Evolutionary conservation across 2,329 filamentous ascomycete genomes (phyloP), one percentile per base, ranked within the genome.

Genomic region (Trichoderma citrinoviride): DNA sequence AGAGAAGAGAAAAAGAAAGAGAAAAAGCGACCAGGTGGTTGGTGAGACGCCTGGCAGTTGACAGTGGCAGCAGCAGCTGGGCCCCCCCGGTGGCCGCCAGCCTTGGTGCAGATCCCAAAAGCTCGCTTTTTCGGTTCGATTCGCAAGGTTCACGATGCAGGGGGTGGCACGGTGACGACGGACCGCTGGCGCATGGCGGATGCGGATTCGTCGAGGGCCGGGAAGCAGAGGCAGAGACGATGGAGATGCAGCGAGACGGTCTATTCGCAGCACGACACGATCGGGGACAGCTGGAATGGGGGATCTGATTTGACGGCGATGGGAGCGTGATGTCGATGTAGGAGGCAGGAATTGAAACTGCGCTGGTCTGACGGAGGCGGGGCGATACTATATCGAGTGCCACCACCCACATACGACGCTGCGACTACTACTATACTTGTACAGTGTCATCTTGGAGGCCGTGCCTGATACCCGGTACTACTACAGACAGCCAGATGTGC

Each of bases 71-170:
- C n/a, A 37, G 27, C 44, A 54, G 33, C 52, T 41, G 52, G 44
- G 21, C n/a, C 43, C 44, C 56, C 44, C 29, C 23, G 27, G 54
- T 57, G 33, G 56, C 33, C 56, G 44, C 56, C 56, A 60, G 56
- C 56, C 56, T 60, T 50, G 56, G 40, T 60, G 43, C 52, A 58
- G 50, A 46, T 50, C 40, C 33, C 43, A 46, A 44, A 61, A 29
- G 29, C 46, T 37, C 33, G 33, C 3, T 37, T 37, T 29, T 37
- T 37, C n/a, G n/a, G 33, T 14, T 37, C 60, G 53, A 63, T 49
- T 52, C 53, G 53, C 53, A 49, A 58, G 63, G 63, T 61, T 65
- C 63, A 65, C 56, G 63, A 65, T 65, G 63, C 63, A 65, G 63
- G 55, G 63, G 63, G 63, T 52, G 63, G 47, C 29, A 54, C 56